Percentiles rank a stretch among this genome's conserved stretches.
These are phyloP conservation scores for Coniochaeta ligniaria DNA, from an alignment of 2,329 filamentous ascomycete genomes.

Conservation along the genomic window DNA sequence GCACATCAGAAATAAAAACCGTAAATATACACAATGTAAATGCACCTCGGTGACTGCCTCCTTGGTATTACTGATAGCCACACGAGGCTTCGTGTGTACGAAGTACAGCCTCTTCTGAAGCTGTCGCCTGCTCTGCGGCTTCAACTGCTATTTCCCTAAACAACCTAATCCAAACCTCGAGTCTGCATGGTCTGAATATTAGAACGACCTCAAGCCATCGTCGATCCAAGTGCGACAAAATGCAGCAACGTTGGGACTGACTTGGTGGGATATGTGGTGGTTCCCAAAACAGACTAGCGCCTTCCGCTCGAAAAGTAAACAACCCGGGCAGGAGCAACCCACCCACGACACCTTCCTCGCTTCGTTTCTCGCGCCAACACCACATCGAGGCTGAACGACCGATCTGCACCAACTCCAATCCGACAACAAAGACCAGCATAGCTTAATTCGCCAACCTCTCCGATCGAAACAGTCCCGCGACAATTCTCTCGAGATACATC, in stretches of 20 bases:
- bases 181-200: no score
- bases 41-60: not conserved
- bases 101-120: no score
- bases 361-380: not conserved
- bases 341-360: not conserved
- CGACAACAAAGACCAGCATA: not conserved
- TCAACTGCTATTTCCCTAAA: no score
- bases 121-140: no score
- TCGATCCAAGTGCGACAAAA: no score
- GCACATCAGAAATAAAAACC: not conserved
- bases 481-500: not conserved
- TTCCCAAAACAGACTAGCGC: constrained; percentile 14
- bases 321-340: constrained; percentile 9
- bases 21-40: not conserved
- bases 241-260: no score
- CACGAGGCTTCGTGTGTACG: no score
- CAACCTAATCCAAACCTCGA: no score
- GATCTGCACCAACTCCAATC: not conserved
- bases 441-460: not conserved
- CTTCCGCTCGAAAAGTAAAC: constrained; percentile 12
- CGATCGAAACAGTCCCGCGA: not conserved
- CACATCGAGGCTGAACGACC: not conserved
- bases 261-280: no score
- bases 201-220: no score
- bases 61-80: no score